These are phyloP conservation scores for Ganoderma sinense DNA, from an alignment of 1,284 basidiomycete genomes.

Conservation along the genomic window DNA sequence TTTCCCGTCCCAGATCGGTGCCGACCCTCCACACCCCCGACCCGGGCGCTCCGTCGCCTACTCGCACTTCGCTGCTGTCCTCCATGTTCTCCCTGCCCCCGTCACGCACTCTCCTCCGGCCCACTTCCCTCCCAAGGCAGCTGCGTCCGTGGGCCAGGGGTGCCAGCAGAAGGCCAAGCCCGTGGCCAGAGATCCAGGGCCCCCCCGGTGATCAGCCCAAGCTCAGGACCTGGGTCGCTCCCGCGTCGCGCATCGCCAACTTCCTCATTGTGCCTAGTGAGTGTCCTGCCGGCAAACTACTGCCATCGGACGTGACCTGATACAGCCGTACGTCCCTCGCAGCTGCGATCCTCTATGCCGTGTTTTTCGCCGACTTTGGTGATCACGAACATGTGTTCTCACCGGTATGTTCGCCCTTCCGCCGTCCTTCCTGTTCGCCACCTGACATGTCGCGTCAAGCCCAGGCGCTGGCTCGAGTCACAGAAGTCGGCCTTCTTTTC, in stretches of 20 bases:
- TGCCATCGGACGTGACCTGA: conserved; percentile 5
- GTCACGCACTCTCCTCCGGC: conserved; percentile 5
- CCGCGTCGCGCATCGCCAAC: conserved; percentile 36
- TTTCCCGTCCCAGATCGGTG: conserved; percentile 25
- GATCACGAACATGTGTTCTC: conserved; percentile 74
- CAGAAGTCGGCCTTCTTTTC: conserved; percentile 46
- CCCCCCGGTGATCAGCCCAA: conserved; percentile 13
- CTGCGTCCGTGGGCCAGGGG: conserved; percentile 14
- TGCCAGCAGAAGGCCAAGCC: conserved; percentile 26
- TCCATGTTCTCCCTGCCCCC: conserved; percentile 20
- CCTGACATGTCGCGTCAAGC: conserved; percentile 31
- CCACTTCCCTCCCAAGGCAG: background rate
- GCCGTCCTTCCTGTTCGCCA: conserved; percentile 4
- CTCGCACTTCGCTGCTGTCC: conserved; percentile 8
- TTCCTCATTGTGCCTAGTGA: conserved; percentile 39
- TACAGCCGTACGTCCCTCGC: background rate
- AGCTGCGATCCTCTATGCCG: conserved; percentile 62
- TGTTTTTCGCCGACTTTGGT: conserved; percentile 74
- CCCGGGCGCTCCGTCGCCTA: conserved; percentile 12
- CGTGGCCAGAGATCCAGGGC: conserved; percentile 31
- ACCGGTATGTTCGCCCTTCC: conserved; percentile 54
- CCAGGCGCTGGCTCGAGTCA: conserved; percentile 42
- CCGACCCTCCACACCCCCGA: conserved; percentile 20
- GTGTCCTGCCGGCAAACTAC: conserved; percentile 5
- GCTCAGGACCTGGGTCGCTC: conserved; percentile 33